phyloP scores from a whole-genome alignment of 768 basidiomycete species.

The Chiua virens region DNA sequence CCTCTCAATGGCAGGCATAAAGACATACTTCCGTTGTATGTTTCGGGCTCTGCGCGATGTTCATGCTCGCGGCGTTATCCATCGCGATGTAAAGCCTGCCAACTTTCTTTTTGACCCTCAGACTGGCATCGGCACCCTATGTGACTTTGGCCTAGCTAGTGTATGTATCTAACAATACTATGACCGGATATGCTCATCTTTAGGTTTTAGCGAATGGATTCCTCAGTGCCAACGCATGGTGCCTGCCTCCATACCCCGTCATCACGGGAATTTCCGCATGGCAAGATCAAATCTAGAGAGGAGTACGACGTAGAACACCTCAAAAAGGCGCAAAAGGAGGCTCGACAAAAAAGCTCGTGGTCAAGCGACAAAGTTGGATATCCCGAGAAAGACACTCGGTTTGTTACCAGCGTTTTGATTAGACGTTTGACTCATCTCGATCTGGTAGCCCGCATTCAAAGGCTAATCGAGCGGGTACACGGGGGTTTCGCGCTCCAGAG shows the following conservation, averaged over 20 bases:
- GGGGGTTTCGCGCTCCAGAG: slow-evolving; percentile 96
- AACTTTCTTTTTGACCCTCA: slow-evolving; percentile 93
- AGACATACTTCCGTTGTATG: slow-evolving; percentile 86
- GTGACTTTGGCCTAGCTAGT: slow-evolving; percentile 95
- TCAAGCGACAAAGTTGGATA: slow-evolving; percentile 76
- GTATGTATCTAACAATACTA: slow-evolving; percentile 44
- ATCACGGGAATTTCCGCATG: slow-evolving; percentile 64
- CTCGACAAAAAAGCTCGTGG: slow-evolving; percentile 50
- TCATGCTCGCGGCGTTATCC: slow-evolving; percentile 83
- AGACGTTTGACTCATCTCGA: not conserved
- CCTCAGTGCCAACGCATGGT: slow-evolving; percentile 42
- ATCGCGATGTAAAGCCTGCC: slow-evolving; percentile 97
- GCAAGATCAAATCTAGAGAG: slow-evolving; percentile 45
- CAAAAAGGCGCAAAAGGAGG: slow-evolving; percentile 60
- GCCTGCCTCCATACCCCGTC: slow-evolving; percentile 80
- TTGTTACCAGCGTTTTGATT: slow-evolving; percentile 9
- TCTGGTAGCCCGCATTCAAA: slow-evolving; percentile 69
- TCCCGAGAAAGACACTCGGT: slow-evolving; percentile 74
- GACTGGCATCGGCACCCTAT: slow-evolving; percentile 80
- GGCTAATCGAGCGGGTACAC: slow-evolving; percentile 94
- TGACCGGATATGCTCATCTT: slow-evolving; percentile 2
- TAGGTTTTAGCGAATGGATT: slow-evolving; percentile 53
- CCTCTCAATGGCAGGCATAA: slow-evolving; percentile 75
- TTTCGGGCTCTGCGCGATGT: slow-evolving; percentile 89
- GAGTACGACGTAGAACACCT: slow-evolving; percentile 50